Evolutionary conservation across 352 stramenopile genomes (phyloP).

Genomic region (Globisporangium irregulare): DNA sequence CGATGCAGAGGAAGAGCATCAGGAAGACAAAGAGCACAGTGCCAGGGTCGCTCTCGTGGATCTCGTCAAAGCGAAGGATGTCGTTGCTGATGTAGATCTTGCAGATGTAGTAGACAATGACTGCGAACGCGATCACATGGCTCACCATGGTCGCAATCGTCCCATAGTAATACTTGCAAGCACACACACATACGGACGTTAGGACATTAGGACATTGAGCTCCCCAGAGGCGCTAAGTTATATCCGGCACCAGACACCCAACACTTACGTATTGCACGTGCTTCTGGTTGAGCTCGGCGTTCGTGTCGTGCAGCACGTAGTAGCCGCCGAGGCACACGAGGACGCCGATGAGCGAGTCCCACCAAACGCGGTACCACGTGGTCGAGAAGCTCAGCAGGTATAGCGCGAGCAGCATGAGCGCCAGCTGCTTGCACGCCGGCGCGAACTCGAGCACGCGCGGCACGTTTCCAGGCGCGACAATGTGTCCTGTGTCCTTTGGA

Average conservation of each 20-base stretch:
- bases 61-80: slow-evolving; percentile 27
- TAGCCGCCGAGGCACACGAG: slow-evolving; percentile 47
- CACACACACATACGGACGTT: neutral
- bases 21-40: slow-evolving; percentile 66
- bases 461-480: slow-evolving; percentile 1
- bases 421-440: slow-evolving; percentile 55
- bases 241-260: neutral
- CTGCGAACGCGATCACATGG: slow-evolving; percentile 55
- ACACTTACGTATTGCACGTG: slow-evolving; percentile 28
- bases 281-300: slow-evolving; percentile 36
- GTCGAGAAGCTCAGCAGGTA: slow-evolving; percentile 63
- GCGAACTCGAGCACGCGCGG: slow-evolving; percentile 70
- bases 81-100: slow-evolving; percentile 56
- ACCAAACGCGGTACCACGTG: slow-evolving; percentile 83
- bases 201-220: neutral
- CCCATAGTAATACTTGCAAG: slow-evolving; percentile 52
- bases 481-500: neutral
- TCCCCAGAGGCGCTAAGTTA: too few relatives aligned
- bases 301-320: slow-evolving; percentile 49
- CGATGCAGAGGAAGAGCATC: slow-evolving; percentile 44
- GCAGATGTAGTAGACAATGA: slow-evolving; percentile 57
- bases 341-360: slow-evolving; percentile 68
- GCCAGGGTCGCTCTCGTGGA: slow-evolving; percentile 27
- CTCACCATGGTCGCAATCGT: slow-evolving; percentile 48
- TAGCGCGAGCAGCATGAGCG: slow-evolving; percentile 44